Percentiles rank a stretch among this genome's conserved stretches.
phyloP scores from a whole-genome alignment of 768 basidiomycete species.

The Suillus fuscotomentosus region DNA sequence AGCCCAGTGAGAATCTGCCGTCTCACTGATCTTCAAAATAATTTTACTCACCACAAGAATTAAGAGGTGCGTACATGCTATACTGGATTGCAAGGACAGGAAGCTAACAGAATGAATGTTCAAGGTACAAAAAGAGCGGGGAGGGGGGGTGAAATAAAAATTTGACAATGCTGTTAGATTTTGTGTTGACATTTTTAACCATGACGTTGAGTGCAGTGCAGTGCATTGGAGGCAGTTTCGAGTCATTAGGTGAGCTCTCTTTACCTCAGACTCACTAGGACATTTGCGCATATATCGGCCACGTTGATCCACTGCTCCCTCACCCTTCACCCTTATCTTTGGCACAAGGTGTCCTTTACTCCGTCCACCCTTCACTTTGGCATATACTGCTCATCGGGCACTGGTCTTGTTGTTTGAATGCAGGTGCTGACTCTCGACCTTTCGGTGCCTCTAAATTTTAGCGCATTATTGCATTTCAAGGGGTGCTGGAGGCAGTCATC shows the following conservation, averaged over 20 bases:
- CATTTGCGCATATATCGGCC: too few species aligned
- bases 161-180: neutral
- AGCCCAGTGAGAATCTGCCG: neutral
- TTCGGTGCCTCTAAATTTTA: too few species aligned
- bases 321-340: too few species aligned
- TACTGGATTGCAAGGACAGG: neutral
- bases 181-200: neutral
- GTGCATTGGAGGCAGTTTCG: too few species aligned
- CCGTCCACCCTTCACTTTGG: too few species aligned
- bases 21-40: neutral
- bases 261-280: too few species aligned
- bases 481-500: neutral
- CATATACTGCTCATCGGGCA: too few species aligned
- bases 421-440: too few species aligned
- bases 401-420: too few species aligned
- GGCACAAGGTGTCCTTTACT: too few species aligned
- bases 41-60: neutral
- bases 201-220: neutral
- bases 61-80: neutral
- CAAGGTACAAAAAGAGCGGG: neutral
- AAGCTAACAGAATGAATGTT: neutral
- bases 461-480: neutral
- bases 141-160: neutral
- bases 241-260: too few species aligned
- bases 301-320: too few species aligned